Percentiles rank a stretch among this genome's conserved stretches.
These are phyloP conservation scores for Backusella morwellensis DNA, from an alignment of 192 early-diverging fungal genomes.

Conservation along the genomic window DNA sequence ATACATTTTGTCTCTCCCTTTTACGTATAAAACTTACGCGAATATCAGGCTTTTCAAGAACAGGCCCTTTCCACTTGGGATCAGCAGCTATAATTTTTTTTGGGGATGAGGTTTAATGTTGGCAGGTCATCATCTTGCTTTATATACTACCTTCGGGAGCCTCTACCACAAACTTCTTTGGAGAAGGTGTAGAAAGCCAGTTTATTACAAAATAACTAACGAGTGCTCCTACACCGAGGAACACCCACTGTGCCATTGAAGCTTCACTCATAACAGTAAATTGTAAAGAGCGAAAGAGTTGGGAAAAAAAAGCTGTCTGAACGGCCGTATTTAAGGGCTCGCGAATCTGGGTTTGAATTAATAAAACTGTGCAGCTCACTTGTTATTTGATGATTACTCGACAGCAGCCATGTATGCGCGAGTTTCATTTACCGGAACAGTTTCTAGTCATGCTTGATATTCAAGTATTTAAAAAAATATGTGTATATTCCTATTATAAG, in stretches of 20 bases:
- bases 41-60: conserved; percentile 46
- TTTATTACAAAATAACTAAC: not conserved
- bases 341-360: not conserved
- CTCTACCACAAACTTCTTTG: conserved; percentile 6
- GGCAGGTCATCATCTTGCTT: not conserved
- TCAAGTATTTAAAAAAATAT: not conserved
- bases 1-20: not conserved
- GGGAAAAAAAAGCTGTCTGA: not conserved
- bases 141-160: conserved; percentile 1
- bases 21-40: conserved; percentile 30
- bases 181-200: not conserved
- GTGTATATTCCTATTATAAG: not conserved
- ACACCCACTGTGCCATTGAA: not conserved
- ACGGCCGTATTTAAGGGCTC: not conserved
- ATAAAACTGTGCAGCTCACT: not conserved
- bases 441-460: not conserved
- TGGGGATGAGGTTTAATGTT: not conserved
- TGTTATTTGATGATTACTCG: not conserved
- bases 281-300: not conserved
- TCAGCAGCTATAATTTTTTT: conserved; percentile 35
- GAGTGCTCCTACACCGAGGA: not conserved
- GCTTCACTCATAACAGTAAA: not conserved
- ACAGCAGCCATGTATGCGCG: not conserved
- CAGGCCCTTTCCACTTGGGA: conserved; percentile 49
- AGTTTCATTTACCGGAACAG: not conserved